Percentiles rank a stretch among this genome's conserved stretches.
Evolutionary conservation across 139 green algal genomes (phyloP).

Genomic region (Chlamydomonas incerta): DNA sequence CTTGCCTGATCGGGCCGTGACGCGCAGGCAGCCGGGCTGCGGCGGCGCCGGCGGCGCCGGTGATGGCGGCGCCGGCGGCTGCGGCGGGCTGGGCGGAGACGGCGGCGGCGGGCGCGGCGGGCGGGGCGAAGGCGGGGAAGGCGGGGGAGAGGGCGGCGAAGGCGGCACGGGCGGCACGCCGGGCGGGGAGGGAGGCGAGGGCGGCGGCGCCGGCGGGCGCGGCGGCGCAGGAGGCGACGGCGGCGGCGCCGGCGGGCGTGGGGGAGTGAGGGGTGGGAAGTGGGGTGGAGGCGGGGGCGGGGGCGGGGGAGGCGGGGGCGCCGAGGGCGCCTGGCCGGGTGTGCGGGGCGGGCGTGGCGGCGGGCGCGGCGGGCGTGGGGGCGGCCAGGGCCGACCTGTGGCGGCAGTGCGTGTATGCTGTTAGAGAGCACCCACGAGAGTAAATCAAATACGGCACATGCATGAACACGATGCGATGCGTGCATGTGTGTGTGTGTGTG

Average conservation of each 20-base stretch:
- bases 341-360: background rate
- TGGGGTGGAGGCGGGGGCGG: constrained; percentile 12
- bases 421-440: too few species aligned
- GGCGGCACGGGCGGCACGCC: too few species aligned
- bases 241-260: background rate
- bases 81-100: too few species aligned
- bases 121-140: background rate
- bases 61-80: background rate
- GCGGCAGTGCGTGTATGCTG: too few species aligned
- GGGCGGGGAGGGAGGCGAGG: too few species aligned
- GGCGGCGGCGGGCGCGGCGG: background rate
- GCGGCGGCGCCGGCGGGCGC: too few species aligned
- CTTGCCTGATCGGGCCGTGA: background rate
- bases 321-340: background rate
- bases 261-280: background rate
- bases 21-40: constrained; percentile 18
- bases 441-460: too few species aligned
- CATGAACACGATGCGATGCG: too few species aligned
- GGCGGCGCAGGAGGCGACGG: background rate
- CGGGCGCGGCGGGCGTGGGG: constrained; percentile 3
- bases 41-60: background rate
- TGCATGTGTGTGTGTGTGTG: too few species aligned
- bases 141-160: background rate
- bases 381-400: constrained; percentile 27
- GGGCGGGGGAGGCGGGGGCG: constrained; percentile 10